A percentile compares a stretch with the other conserved stretches of the same genome.
These are phyloP conservation scores for Globisporangium cystogenes DNA, from an alignment of 352 stramenopile species.

Conservation along the genomic window DNA sequence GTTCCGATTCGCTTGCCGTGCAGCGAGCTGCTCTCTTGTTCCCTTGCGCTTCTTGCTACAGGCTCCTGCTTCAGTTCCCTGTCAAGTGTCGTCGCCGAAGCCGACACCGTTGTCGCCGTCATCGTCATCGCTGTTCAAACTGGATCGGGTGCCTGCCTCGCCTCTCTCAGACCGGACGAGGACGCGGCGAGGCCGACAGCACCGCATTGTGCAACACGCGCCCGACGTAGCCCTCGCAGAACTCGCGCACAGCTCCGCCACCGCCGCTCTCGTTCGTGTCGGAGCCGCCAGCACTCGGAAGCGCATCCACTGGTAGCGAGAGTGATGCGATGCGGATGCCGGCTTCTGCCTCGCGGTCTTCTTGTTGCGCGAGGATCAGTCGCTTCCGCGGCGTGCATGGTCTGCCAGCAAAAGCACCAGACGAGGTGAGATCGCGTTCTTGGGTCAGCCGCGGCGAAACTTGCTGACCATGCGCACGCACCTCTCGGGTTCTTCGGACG, in stretches of 20 bases:
- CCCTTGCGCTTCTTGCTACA: too few relatives aligned
- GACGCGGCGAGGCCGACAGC: background rate
- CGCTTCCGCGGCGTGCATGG: conserved; percentile 64
- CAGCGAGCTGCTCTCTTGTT: too few relatives aligned
- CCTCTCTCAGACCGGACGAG: background rate
- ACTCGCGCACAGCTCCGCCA: background rate
- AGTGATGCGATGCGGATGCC: conserved; percentile 6
- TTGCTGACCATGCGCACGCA: background rate
- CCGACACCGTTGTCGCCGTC: too few relatives aligned
- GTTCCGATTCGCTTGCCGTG: too few relatives aligned
- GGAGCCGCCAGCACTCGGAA: background rate
- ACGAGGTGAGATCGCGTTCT: too few relatives aligned
- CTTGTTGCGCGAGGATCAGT: conserved; percentile 42
- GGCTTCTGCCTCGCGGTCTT: conserved; percentile 51
- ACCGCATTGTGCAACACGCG: conserved; percentile 1
- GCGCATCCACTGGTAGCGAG: conserved; percentile 5
- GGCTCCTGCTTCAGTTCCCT: too few relatives aligned
- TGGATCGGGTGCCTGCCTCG: background rate
- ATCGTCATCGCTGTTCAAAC: too few relatives aligned
- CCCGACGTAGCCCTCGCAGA: conserved; percentile 6
- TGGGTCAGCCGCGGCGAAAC: too few relatives aligned
- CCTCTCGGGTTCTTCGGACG: conserved; percentile 7
- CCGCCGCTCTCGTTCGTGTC: background rate
- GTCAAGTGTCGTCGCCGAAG: too few relatives aligned
- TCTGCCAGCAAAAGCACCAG: conserved; percentile 17